Conservation (phyloP, 169 alveolate genomes). For the Babesia ovata region DNA sequence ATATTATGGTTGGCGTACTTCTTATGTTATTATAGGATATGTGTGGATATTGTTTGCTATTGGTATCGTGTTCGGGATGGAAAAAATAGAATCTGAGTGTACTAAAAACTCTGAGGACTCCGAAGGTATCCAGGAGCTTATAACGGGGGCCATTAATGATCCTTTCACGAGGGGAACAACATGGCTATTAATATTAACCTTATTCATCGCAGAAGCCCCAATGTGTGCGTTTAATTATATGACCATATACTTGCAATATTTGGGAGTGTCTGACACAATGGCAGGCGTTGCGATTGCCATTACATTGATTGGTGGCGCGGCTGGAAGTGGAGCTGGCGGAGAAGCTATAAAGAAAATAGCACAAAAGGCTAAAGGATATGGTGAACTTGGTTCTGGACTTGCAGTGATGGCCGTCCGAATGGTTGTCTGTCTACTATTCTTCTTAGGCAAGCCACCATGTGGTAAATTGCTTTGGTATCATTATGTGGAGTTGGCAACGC, state of each 20-base stretch:
- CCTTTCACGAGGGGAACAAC: slow-evolving; percentile 1
- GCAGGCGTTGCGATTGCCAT: slow-evolving; percentile 84
- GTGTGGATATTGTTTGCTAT: slow-evolving; percentile 16
- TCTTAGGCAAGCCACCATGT: not conserved
- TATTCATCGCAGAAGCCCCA: slow-evolving; percentile 85
- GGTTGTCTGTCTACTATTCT: not conserved
- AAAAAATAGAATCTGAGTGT: not conserved
- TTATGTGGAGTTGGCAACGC: slow-evolving; percentile 70
- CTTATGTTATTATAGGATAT: slow-evolving; percentile 29
- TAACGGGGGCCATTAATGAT: not conserved
- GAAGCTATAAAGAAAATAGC: slow-evolving; percentile 82
- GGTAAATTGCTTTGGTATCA: slow-evolving; percentile 22
- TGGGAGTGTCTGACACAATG: slow-evolving; percentile 81
- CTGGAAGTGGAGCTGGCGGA: slow-evolving; percentile 86
- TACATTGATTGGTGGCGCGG: slow-evolving; percentile 80
- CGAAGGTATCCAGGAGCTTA: not conserved
- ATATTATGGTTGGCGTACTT: slow-evolving; percentile 49
- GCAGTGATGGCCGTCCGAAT: not conserved
- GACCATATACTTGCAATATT: slow-evolving; percentile 86
- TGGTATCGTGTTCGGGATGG: not conserved
- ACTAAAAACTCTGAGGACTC: not conserved
- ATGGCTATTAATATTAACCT: not conserved
- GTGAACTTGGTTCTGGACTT: not conserved
- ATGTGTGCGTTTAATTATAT: slow-evolving; percentile 85
- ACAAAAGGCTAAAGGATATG: slow-evolving; percentile 56